A percentile compares a stretch with the other conserved stretches of the same genome.
Evolutionary conservation across 1,139 yeast genomes (phyloP).

Genomic region (Protomyces lactucae-debilis): DNA sequence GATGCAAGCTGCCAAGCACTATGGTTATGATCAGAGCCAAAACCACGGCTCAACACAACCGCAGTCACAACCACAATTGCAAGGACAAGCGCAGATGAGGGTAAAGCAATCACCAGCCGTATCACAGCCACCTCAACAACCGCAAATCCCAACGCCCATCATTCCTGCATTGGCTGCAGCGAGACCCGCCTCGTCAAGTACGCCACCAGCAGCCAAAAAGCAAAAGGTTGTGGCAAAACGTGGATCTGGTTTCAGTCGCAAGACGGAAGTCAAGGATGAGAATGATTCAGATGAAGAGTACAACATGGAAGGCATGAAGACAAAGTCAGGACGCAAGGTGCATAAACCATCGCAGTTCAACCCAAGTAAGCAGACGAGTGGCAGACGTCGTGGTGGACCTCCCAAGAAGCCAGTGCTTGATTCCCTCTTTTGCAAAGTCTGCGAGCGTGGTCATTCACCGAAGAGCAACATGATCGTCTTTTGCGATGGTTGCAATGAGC

Average conservation of each 20-base stretch:
- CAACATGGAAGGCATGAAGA: constrained; percentile 34
- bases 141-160: background rate
- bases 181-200: background rate
- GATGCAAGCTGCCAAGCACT: background rate
- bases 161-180: background rate
- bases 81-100: background rate
- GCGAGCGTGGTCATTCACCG: constrained; percentile 44
- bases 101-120: background rate
- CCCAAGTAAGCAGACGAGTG: constrained; percentile 26
- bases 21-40: background rate
- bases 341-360: constrained; percentile 34
- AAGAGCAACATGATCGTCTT: constrained; percentile 44
- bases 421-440: constrained; percentile 42
- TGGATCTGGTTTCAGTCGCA: background rate
- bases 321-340: constrained; percentile 34
- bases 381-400: constrained; percentile 26
- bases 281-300: constrained; percentile 30
- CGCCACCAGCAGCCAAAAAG: constrained; percentile 14
- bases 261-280: constrained; percentile 1
- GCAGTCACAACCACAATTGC: background rate
- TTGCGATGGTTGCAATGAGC: constrained; percentile 45
- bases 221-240: background rate
- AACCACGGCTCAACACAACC: background rate
- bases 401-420: constrained; percentile 33
- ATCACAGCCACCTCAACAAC: background rate